phyloP scores from a whole-genome alignment of 495 filamentous ascomycete species.

The Penicillium steckii region DNA sequence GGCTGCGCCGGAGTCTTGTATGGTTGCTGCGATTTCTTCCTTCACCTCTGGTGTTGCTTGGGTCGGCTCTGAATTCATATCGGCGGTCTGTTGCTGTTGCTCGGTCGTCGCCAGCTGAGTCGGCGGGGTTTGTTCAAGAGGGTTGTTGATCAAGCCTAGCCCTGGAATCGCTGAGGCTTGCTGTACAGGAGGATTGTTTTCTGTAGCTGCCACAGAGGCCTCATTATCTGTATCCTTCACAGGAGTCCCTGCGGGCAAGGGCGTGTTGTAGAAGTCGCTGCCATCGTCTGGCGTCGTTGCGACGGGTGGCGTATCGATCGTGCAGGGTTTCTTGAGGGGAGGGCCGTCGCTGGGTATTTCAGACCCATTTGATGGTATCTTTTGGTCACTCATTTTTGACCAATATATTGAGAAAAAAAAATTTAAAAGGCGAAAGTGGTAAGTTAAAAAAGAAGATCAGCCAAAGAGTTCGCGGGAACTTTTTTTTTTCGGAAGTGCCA shows the following conservation, averaged over 20 bases:
- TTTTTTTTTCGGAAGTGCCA: conserved; percentile 38
- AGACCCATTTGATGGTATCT: conserved; percentile 14
- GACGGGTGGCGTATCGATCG: conserved; percentile 36
- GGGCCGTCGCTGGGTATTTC: conserved; percentile 18
- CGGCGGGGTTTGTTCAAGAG: conserved; percentile 14
- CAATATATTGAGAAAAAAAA: conserved; percentile 19
- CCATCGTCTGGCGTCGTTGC: conserved; percentile 37
- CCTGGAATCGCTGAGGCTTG: conserved; percentile 35
- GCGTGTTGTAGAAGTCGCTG: conserved; percentile 46
- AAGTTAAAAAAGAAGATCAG: background rate
- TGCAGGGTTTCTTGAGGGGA: conserved; percentile 22
- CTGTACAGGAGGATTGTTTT: conserved; percentile 12
- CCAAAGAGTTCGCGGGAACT: conserved; percentile 11
- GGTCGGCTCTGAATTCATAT: background rate
- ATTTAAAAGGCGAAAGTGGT: conserved; percentile 22
- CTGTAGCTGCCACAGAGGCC: conserved; percentile 2
- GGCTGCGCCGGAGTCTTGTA: background rate
- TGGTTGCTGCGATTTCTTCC: background rate
- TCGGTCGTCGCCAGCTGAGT: conserved; percentile 2
- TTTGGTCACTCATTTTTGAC: conserved; percentile 44
- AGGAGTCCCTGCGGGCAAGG: conserved; percentile 28
- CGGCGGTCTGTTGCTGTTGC: conserved; percentile 2
- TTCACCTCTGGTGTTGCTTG: background rate
- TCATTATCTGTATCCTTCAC: conserved; percentile 3
- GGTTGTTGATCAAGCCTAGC: conserved; percentile 35